Base-by-base conservation (phyloP, 2,329 filamentous ascomycete genomes). In the Colletotrichum scovillei region DNA sequence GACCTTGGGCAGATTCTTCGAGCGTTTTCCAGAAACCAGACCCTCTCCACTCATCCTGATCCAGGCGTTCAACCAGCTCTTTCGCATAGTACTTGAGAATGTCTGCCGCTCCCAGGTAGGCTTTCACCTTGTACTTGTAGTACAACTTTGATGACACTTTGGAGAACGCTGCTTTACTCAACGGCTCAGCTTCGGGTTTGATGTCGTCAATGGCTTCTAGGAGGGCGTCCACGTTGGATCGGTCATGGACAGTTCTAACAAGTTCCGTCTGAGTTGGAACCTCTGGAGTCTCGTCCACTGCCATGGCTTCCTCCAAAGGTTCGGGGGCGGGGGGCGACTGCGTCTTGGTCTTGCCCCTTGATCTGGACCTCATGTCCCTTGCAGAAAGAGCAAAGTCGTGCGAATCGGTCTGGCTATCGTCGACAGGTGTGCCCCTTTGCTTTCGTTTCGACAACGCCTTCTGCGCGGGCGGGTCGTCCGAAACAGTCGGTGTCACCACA, bases 71-170 rank as follows among this genome's bases (percentile, higher is more conserved):
- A 19, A 67, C 11, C 11, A 87, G 76, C 19, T 82, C 80, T 14
- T 73, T 76, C 0, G 83, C 79, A 56, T 83, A 84, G 63, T 83
- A 85, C 5, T 77, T 75, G 2, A 83, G 76, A 4, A 87, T 76
- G 38, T 84, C 80, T 19, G 75, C 64, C 5, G 79, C 74, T 0
- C 74, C 77, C 4, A 66, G 60, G 59, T 86, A 85, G 1, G 78
- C 57, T 24, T 77, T 79, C 9, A 87, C 81, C 53, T 75, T 83
- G 75, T 81, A 82, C 32, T 79, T 79, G 69, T 79, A 74, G 60
- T 81, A 85, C 4, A 87, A 46, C 8, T 78, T 77, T 22, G 77
- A 70, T 53, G 82, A 81, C 3, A 86, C 67, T 38, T 78, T 81
- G 5, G 72, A 76, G 7, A 76, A 63, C 6, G 69, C 55, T 16